Base-by-base conservation (phyloP, 768 basidiomycete species). In the Leccinellum albellum region DNA sequence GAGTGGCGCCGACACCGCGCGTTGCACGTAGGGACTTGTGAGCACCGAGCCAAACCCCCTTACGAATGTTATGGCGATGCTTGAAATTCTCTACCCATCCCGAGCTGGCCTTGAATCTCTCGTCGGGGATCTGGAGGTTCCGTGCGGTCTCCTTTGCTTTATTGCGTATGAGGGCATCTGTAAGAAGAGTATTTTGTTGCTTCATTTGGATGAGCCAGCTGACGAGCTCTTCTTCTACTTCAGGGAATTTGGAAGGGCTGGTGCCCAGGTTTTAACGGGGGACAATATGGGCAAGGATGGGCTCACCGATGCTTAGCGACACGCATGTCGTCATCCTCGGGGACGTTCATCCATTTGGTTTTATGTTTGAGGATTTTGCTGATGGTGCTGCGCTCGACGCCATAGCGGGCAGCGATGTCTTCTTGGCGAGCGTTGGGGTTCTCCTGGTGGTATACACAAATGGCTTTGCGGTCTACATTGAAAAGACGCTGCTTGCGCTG, bases 31-130 rank as follows among this genome's bases (percentile, higher is more conserved):
- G 62, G 53, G 67, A 66, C 46, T 71, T 74, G 53, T 75, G 78
- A 29, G 68, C 68, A 26, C 78, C 77, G 20, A 70, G 73, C 80
- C 81, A 86, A 20, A 80, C 73, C 1, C 89, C 90, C 23, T 82
- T 81, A 44, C 83, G 80, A 59, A 95, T 89, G 57, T 84, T 84
- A 61, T 88, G 82, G 32, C 93, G 85, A 64, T 83, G 81, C 75
- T 94, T 94, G 78, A 94, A 95, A 70, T 91, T 91, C 69, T 94
- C 91, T 53, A 95, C 80, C 93, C 93, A 95, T 4, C 91, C 91
- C 10, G 88, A 85, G 66, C 87, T 90, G n/a, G 89, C 92, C 73
- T 94, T 94, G 82, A 95, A 95, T 69, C 82, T 81, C 55, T 89
- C 87, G 57, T 85, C 81, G 48, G 78, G 68, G 58, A 88, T 83